Evolutionary conservation across 148 eudicot species (phyloP).

Genomic region (Drosera capensis): DNA sequence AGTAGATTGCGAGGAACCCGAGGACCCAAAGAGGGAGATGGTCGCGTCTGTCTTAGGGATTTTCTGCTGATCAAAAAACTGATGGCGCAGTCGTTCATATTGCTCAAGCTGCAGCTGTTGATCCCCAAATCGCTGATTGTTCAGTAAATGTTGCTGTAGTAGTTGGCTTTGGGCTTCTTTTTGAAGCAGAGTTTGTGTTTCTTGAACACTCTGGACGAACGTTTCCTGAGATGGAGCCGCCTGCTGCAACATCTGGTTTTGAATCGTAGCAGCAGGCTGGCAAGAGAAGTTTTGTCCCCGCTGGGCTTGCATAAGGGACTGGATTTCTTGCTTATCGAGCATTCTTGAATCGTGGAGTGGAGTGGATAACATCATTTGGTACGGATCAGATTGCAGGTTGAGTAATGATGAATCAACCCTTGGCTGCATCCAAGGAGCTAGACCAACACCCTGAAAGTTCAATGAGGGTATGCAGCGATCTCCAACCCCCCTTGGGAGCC

Average conservation of each 20-base stretch:
- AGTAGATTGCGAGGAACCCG: constrained; percentile 31
- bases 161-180: constrained; percentile 27
- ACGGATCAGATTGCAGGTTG: constrained; percentile 42
- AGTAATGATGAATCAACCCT: constrained; percentile 55
- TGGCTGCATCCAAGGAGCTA: constrained; percentile 62
- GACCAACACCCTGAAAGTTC: constrained; percentile 60
- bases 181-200: constrained; percentile 18
- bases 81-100: constrained; percentile 22
- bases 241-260: constrained; percentile 35
- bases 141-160: constrained; percentile 38
- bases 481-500: constrained; percentile 55
- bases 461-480: constrained; percentile 37
- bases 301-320: constrained; percentile 41
- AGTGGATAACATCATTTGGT: constrained; percentile 59
- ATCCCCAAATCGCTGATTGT: constrained; percentile 11
- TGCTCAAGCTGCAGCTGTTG: constrained; percentile 28
- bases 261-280: constrained; percentile 16
- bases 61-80: constrained; percentile 21
- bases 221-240: constrained; percentile 30
- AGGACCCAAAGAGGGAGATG: constrained; percentile 28
- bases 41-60: constrained; percentile 19
- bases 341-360: constrained; percentile 43
- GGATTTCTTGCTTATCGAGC: constrained; percentile 23
- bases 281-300: constrained; percentile 30
- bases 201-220: constrained; percentile 20